These are phyloP conservation scores for Gleditsia sinensis DNA, from an alignment of 306 rosid species.

Conservation along the genomic window DNA sequence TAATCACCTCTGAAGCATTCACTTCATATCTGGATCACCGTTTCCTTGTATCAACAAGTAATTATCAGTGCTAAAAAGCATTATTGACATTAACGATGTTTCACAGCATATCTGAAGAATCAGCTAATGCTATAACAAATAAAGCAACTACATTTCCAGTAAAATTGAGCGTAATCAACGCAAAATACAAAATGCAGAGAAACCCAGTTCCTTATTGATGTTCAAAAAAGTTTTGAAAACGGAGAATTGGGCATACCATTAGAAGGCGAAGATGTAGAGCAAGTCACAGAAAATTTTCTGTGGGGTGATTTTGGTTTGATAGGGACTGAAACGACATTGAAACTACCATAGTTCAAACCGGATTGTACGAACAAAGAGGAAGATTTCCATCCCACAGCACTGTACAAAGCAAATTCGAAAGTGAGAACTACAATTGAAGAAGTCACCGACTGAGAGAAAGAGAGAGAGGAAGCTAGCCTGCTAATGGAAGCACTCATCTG, in stretches of 20 bases:
- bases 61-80: background rate
- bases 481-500: slow-evolving; percentile 63
- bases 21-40: background rate
- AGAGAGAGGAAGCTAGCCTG: slow-evolving; percentile 44
- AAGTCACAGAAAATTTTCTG: slow-evolving; percentile 47
- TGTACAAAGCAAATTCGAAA: slow-evolving; percentile 29
- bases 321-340: slow-evolving; percentile 36
- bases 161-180: background rate
- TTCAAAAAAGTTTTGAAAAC: background rate
- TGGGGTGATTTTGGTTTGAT: slow-evolving; percentile 31
- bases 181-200: slow-evolving; percentile 1
- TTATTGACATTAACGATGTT: background rate
- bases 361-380: slow-evolving; percentile 55
- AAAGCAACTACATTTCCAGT: slow-evolving; percentile 18
- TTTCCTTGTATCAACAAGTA: slow-evolving; percentile 9
- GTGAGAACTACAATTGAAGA: slow-evolving; percentile 18
- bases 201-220: slow-evolving; percentile 10
- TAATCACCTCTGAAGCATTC: background rate
- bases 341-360: slow-evolving; percentile 6
- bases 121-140: background rate
- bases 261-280: slow-evolving; percentile 59
- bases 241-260: slow-evolving; percentile 48
- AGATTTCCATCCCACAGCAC: slow-evolving; percentile 67
- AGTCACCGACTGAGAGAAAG: slow-evolving; percentile 1
- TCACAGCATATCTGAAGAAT: background rate